Evolutionary conservation across 805 yeast species (phyloP).

Genomic region (Komagataella kurtzmanii): DNA sequence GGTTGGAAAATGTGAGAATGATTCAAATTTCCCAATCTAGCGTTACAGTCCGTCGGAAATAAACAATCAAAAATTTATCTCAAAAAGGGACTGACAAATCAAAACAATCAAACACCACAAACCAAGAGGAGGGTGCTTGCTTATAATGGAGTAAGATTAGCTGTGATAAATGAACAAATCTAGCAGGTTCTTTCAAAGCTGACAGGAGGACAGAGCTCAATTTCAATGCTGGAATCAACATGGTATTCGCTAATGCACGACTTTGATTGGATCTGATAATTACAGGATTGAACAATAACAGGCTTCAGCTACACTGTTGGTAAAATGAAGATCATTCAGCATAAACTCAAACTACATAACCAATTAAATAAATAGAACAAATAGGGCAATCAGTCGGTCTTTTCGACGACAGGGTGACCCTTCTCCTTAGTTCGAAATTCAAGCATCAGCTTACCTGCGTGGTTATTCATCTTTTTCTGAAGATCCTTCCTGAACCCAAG

Average conservation of each 20-base stretch:
- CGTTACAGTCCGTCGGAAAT: not conserved
- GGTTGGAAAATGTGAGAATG: not conserved
- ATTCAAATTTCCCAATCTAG: not conserved
- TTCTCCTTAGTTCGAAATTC: slow-evolving; percentile 14
- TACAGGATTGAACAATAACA: no score
- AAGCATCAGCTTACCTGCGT: slow-evolving; percentile 25
- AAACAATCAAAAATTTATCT: not conserved
- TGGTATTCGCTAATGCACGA: not conserved
- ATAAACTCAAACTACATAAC: not conserved
- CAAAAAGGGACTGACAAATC: not conserved
- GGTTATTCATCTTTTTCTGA: slow-evolving; percentile 31
- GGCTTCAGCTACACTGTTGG: not conserved
- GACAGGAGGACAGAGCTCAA: not conserved
- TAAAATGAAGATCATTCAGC: not conserved
- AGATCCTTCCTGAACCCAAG: slow-evolving; percentile 49
- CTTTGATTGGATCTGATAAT: not conserved
- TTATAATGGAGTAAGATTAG: not conserved
- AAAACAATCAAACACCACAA: not conserved
- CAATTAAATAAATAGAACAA: not conserved
- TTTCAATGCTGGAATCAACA: not conserved
- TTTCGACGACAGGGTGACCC: not conserved
- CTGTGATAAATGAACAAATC: not conserved
- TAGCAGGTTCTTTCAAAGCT: not conserved
- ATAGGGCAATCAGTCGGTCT: not conserved
- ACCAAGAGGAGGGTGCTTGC: not conserved